A percentile compares a stretch with the other conserved stretches of the same genome.
Conservation (phyloP, 306 rosid species). For the Fragaria nilgerrensis region DNA sequence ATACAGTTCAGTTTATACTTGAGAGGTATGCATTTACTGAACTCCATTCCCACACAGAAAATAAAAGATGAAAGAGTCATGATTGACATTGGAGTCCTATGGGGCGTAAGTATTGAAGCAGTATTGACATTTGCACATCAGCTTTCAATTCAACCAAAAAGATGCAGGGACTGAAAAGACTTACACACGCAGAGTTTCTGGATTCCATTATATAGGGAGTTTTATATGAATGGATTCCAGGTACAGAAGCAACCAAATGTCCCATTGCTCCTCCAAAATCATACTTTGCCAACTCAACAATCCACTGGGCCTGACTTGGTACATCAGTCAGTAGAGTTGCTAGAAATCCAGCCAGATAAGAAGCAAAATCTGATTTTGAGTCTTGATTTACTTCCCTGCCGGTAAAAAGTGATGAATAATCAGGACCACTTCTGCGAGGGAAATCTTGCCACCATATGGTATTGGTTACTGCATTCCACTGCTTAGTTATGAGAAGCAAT, state of each 20-base stretch:
- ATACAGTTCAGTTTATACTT: not conserved
- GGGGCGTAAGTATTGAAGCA: not conserved
- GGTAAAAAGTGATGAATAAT: slow-evolving; percentile 61
- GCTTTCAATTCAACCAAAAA: slow-evolving; percentile 11
- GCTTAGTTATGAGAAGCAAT: slow-evolving; percentile 26
- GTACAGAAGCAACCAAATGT: slow-evolving; percentile 70
- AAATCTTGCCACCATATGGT: slow-evolving; percentile 96
- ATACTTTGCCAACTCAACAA: slow-evolving; percentile 61
- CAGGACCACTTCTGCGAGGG: slow-evolving; percentile 40
- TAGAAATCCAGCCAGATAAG: slow-evolving; percentile 83
- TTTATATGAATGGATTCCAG: slow-evolving; percentile 65
- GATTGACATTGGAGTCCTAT: slow-evolving; percentile 11
- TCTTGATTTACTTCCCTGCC: slow-evolving; percentile 29
- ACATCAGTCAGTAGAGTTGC: slow-evolving; percentile 68
- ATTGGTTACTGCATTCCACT: slow-evolving; percentile 80
- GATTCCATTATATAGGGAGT: slow-evolving; percentile 37
- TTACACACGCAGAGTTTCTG: slow-evolving; percentile 32
- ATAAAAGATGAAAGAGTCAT: not conserved
- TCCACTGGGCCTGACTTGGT: slow-evolving; percentile 73
- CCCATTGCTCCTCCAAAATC: slow-evolving; percentile 70
- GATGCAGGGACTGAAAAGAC: slow-evolving; percentile 20
- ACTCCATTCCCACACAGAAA: not conserved
- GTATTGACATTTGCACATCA: slow-evolving; percentile 9
- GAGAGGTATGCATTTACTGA: not conserved
- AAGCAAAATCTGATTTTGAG: slow-evolving; percentile 60